These are phyloP conservation scores for Naegleria fowleri DNA, from an alignment of 208 protist genomes.

Conservation along the genomic window DNA sequence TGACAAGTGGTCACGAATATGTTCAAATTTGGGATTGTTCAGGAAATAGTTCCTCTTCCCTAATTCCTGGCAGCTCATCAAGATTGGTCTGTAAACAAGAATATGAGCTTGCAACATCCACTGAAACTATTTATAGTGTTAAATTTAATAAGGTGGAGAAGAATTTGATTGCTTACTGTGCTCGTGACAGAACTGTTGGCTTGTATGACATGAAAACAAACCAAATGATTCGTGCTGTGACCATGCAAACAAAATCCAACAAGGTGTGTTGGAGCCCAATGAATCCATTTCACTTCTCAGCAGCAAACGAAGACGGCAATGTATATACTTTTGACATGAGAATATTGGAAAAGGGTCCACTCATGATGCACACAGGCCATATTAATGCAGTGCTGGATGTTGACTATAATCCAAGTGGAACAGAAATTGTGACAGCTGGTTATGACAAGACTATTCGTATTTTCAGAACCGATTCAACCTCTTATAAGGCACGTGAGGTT, in stretches of 20 bases:
- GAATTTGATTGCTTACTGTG: not conserved
- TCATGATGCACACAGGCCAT: conserved; percentile 63
- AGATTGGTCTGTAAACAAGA: not conserved
- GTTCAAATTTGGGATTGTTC: not conserved
- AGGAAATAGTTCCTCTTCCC: not conserved
- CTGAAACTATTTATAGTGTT: not conserved
- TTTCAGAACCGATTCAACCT: conserved; percentile 36
- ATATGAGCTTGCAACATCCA: not conserved
- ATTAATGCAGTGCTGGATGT: conserved; percentile 58
- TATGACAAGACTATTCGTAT: conserved; percentile 73
- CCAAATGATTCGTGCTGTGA: not conserved
- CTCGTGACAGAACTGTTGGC: not conserved
- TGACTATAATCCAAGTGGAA: conserved; percentile 69
- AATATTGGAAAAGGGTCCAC: conserved; percentile 53
- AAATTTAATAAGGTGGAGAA: conserved; percentile 23
- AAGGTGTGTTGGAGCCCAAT: conserved; percentile 66
- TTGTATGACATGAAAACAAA: not conserved
- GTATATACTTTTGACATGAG: conserved; percentile 76
- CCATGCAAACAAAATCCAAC: conserved; percentile 53
- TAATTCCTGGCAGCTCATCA: not conserved
- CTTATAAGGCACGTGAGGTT: conserved; percentile 45
- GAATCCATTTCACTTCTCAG: conserved; percentile 63
- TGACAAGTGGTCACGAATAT: not conserved
- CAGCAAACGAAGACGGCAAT: conserved; percentile 69
- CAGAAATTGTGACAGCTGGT: conserved; percentile 59